Base-by-base conservation (phyloP, 1,284 basidiomycete species). In the Paramarasmius palmivorus region DNA sequence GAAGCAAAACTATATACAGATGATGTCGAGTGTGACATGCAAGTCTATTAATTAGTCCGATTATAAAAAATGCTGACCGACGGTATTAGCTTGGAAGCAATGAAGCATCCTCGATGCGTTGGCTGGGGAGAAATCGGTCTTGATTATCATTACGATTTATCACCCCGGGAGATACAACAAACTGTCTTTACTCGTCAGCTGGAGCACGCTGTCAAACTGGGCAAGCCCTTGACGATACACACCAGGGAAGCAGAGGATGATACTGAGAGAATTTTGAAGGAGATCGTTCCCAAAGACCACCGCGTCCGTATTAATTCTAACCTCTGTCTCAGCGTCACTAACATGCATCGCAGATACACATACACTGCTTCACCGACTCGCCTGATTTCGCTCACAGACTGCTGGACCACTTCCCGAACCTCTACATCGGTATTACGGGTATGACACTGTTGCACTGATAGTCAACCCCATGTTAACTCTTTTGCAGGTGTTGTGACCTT, bases 61-160 rank as follows among this genome's bases (percentile, higher is more conserved):
- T 40, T 50, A 22, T 44, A 52, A 10, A 22, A 2, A 32, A 23
- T 12, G 26, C 20, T 23, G 36, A 45, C 12, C 25, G 25, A 2
- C 10, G 1, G 32, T 32, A 12, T 17, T 63, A 90, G 88, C 36
- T 57, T 90, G 50, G 81, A 85, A 61, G 90, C 90, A 2, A 89
- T 92, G 82, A 53, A 72, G 0, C 90, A 92, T 61, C 86, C 88
- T 2, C 82, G 86, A 9, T 92, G 89, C 59, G 89, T 92, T 4
- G 88, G 88, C 7, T 90, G 86, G 86, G 91, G 91, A 0, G 90
- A 93, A 64, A 92, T 92, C 51, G 90, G 91, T 0, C 77, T 93
- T 4, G 91, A 93, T 59, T 92, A 91, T 61, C 88, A 92, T 66
- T 92, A 92, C 63, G 83, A 90, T 63, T 78, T 83, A 60, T 90